A percentile compares a stretch with the other conserved stretches of the same genome.
phyloP scores from a whole-genome alignment of 2,329 filamentous ascomycete species.

The Alternaria atra region DNA sequence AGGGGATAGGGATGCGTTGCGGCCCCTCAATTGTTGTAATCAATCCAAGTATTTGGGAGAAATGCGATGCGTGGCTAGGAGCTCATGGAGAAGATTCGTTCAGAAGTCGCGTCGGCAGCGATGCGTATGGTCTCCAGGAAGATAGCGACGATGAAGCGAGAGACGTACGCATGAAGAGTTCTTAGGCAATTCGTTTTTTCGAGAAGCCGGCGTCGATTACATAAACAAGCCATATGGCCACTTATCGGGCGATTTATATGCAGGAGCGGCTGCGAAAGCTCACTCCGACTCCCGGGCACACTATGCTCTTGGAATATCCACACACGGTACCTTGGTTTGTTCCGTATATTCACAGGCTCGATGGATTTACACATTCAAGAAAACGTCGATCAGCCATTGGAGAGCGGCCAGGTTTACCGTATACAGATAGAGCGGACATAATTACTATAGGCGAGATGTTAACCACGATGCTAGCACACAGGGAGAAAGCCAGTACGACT shows the following conservation, averaged over 20 bases:
- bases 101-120: neutral
- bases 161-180: neutral
- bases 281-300: neutral
- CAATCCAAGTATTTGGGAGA: too few relatives aligned
- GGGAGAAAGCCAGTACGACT: neutral
- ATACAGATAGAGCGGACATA: neutral
- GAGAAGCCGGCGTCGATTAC: neutral
- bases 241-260: neutral
- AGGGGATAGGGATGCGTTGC: neutral
- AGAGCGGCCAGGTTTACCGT: neutral
- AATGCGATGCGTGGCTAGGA: neutral
- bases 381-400: neutral
- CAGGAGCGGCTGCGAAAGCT: neutral
- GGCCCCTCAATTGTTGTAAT: neutral
- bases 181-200: neutral
- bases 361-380: neutral
- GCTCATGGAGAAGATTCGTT: neutral
- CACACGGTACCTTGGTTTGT: neutral
- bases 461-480: neutral
- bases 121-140: neutral
- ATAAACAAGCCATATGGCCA: neutral
- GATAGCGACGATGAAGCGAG: neutral
- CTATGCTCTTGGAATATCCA: neutral
- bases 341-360: neutral
- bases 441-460: neutral